Evolutionary conservation across 2,329 filamentous ascomycete genomes (phyloP), one percentile per base, ranked within the genome.

Genomic region (Ophiocordyceps camponoti-leonardi): DNA sequence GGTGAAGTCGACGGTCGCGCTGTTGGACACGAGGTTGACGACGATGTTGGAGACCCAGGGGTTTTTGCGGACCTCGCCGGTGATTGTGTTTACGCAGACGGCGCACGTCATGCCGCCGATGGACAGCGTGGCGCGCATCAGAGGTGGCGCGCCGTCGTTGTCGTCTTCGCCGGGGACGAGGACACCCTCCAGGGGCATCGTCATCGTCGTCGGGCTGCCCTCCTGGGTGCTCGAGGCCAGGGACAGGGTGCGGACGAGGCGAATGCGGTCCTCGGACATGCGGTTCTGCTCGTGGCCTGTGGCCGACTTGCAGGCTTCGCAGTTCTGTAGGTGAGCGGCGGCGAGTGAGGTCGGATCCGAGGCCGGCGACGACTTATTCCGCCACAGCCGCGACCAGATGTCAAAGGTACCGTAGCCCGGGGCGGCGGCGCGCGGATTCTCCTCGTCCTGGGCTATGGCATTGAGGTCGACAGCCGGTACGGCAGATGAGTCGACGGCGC

Each of bases 21-120:
- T 83, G 60, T 84, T 80, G 20, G 73, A 72, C 42, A 86, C 68
- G 11, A 86, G 66, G 51, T 78, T 83, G 53, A 86, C 73, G 1
- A 65, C 65, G 39, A 75, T 67, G 6, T 72, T 70, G 44, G 68
- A 65, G 23, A 86, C 65, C 66, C 73, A 81, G 6, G 73, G 67
- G 20, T 55, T 51, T 49, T 75, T 72, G 42, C 72, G 63, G 35
- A 86, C 59, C 49, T 74, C 72, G 7, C 71, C 63, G 13, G 72
- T 78, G 51, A 86, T 75, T 37, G 69, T 67, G 54, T 79, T 79
- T 45, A 71, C 70, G 54, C 83, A 87, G 13, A 79, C 72, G 14
- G 77, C 75, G 56, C 83, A 86, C 4, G 78, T 84, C 81, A 87
- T 86, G 45, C 82, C 82, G 26, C 71, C 75, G 39, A 87, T 70